phyloP scores from a whole-genome alignment of 2,329 filamentous ascomycete genomes.

The Fusarium udum region DNA sequence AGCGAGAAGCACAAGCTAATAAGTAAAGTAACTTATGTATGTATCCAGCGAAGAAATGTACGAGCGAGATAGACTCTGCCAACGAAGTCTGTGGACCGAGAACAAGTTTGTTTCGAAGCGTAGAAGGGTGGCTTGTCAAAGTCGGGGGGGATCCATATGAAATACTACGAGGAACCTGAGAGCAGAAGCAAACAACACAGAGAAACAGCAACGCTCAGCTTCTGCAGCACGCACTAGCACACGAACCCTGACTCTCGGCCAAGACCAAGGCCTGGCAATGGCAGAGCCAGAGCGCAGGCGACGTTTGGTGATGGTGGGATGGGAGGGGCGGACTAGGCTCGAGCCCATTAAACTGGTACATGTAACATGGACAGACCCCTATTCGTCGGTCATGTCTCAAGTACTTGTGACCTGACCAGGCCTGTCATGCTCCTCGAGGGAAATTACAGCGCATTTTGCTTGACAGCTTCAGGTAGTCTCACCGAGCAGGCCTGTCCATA shows the following conservation, averaged over 20 bases:
- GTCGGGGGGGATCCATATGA: constrained; percentile 36
- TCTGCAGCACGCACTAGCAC: constrained; percentile 14
- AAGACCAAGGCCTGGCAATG: constrained; percentile 9
- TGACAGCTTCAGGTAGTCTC: constrained; percentile 33
- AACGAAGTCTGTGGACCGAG: constrained; percentile 59
- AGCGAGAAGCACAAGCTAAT: constrained; percentile 24
- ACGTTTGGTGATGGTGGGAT: constrained; percentile 29
- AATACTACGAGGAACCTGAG: constrained; percentile 31
- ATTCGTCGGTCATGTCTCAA: constrained; percentile 14
- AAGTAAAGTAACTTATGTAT: constrained; percentile 4
- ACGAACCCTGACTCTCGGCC: constrained; percentile 3
- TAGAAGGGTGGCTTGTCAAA: constrained; percentile 30
- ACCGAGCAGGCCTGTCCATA: constrained; percentile 29
- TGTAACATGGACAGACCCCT: constrained; percentile 17
- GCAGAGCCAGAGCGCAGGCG: constrained; percentile 6
- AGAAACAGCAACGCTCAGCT: constrained; percentile 19
- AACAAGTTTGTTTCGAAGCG: constrained; percentile 36
- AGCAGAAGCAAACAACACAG: constrained; percentile 31
- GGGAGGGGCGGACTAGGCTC: constrained; percentile 21
- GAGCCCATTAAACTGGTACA: constrained; percentile 32
- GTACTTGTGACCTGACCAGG: constrained; percentile 37
- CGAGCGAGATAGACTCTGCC: constrained; percentile 60
- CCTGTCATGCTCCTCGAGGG: constrained; percentile 22
- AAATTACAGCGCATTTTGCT: constrained; percentile 36
- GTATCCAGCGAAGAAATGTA: constrained; percentile 38